These are phyloP conservation scores for Aureobasidium sp. DNA, from an alignment of 2,329 filamentous ascomycete species.

Conservation along the genomic window DNA sequence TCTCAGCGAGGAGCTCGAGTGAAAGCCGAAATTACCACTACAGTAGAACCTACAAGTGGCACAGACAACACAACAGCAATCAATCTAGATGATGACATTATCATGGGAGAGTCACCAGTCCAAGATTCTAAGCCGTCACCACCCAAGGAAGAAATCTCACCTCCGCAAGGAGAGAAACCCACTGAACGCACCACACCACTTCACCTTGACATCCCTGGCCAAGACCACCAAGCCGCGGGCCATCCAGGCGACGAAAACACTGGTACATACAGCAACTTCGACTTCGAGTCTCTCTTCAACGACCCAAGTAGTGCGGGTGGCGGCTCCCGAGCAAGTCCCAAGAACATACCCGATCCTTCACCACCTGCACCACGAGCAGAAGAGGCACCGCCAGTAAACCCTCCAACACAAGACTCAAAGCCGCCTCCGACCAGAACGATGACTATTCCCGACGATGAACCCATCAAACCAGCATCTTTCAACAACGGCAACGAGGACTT, in stretches of 20 bases:
- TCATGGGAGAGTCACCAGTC: constrained; percentile 14
- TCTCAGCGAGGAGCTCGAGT: constrained; percentile 16
- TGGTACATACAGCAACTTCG: constrained; percentile 21
- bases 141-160: not conserved
- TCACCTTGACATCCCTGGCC: constrained; percentile 7
- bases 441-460: not conserved
- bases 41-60: not conserved
- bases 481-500: constrained; percentile 8
- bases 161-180: not conserved
- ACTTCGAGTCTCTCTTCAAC: constrained; percentile 30
- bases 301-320: constrained; percentile 20
- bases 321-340: constrained; percentile 16
- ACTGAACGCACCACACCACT: not conserved
- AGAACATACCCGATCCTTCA: not conserved
- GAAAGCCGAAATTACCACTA: not conserved
- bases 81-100: constrained; percentile 11
- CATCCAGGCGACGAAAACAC: constrained; percentile 13
- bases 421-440: not conserved
- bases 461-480: not conserved
- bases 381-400: not conserved
- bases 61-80: not conserved
- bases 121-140: constrained; percentile 10
- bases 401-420: not conserved
- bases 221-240: constrained; percentile 9
- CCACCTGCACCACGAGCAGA: not conserved